Conservation (phyloP, 306 rosid species). For the Prunus mume region DNA sequence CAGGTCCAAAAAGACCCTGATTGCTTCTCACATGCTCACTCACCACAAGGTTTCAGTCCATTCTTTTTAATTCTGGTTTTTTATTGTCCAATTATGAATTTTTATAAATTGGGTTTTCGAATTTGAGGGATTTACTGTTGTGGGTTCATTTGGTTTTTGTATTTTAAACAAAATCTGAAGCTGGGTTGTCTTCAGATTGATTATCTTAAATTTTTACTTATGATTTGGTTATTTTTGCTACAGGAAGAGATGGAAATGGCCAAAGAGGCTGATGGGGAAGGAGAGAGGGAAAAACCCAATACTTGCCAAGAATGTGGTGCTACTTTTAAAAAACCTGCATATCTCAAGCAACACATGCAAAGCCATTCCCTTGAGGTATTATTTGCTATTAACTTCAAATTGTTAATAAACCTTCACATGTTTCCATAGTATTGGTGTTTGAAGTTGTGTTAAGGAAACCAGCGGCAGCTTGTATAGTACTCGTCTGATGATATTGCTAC, state of each 20-base stretch:
- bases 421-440: not conserved
- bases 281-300: slow-evolving; percentile 28
- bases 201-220: not conserved
- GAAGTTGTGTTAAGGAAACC: not conserved
- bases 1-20: slow-evolving; percentile 61
- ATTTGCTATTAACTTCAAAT: not conserved
- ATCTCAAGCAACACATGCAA: slow-evolving; percentile 75
- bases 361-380: slow-evolving; percentile 84
- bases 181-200: not conserved
- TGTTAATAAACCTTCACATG: not conserved
- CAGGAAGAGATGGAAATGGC: slow-evolving; percentile 54
- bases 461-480: not conserved
- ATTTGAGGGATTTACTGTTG: not conserved
- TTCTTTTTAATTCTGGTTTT: not conserved
- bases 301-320: slow-evolving; percentile 70
- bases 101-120: slow-evolving; percentile 3
- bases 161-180: not conserved
- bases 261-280: slow-evolving; percentile 22
- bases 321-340: slow-evolving; percentile 65
- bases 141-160: not conserved
- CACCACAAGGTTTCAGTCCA: slow-evolving; percentile 58
- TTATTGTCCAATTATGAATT: not conserved
- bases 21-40: slow-evolving; percentile 49
- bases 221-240: not conserved
- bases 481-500: not conserved